Evolutionary conservation across 345 rosid species (phyloP), one percentile per base, ranked within the genome.

Genomic region (Stellera chamaejasme): DNA sequence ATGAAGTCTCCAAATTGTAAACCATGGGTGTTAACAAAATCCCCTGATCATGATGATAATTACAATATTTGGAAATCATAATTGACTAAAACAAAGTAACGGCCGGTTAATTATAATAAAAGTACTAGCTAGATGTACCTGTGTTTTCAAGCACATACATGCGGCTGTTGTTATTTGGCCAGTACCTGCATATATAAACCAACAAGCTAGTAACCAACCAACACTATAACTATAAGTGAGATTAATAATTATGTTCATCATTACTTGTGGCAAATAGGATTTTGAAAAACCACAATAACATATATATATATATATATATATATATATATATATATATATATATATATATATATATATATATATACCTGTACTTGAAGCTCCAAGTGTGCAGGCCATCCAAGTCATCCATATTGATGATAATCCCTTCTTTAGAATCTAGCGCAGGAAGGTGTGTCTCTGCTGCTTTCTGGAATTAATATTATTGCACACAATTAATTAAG

Each of bases 141-240:
- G 97, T 93, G 52, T 94, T 94, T 72, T 94, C 99, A 10, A 94
- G 84, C 41, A 94, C 97, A 53, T 94, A 90, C 97, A 94, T 94
- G 48, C 97, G 68, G 65, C 99, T 94, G 55, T 83, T 94, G 85
- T 94, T 94, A 58, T 90, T 90, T 15, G 99, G 99, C 97, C 99
- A 90, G 69, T 81, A 94, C 83, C 99, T 94, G 83, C 64, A 55
- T 36, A 69, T 1, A 12, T 36, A 19, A 19, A 50, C 23, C 48
- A 15, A 60, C 50, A 41, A 73, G 55, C 16, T 19, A 19, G 9
- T n/a, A n/a, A n/a, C n/a, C 23, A 19, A 19, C 23, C 23, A 19
- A 19, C 23, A 19, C 23, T 19, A 19, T 19, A 19, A 19, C 1
- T 19, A 1, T 19, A 19, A 0, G 23, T 19, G 23, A 32, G 7